Conservation (phyloP, 2,329 filamentous ascomycete species). For the Cadophora gregata region DNA sequence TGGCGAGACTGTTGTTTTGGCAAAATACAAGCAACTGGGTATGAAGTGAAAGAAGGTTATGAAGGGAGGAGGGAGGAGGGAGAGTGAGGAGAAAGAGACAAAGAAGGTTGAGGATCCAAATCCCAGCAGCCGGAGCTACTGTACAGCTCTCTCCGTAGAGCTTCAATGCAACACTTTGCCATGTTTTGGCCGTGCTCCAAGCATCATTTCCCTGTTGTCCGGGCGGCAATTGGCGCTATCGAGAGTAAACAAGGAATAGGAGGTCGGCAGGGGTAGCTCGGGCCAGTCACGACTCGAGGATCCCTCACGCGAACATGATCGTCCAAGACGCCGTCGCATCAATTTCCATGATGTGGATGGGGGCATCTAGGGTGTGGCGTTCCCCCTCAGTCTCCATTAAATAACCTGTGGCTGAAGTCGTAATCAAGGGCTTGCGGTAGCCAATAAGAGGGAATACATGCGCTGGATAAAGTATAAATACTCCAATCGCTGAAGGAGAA, state of each 20-base stretch:
- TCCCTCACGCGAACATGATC: slow-evolving; percentile 23
- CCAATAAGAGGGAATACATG: slow-evolving; percentile 3
- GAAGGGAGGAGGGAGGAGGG: neutral
- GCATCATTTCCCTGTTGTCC: slow-evolving; percentile 13
- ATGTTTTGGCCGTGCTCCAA: slow-evolving; percentile 25
- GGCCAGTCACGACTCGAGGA: slow-evolving; percentile 22
- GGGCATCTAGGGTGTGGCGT: slow-evolving; percentile 9
- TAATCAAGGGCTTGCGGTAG: neutral
- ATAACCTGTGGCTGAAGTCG: slow-evolving; percentile 20
- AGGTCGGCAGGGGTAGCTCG: slow-evolving; percentile 26
- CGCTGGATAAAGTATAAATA: neutral
- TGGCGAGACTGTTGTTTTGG: slow-evolving; percentile 16
- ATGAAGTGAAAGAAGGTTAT: slow-evolving; percentile 1
- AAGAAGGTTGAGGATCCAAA: slow-evolving; percentile 7
- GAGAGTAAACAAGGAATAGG: slow-evolving; percentile 21
- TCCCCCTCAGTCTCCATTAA: neutral
- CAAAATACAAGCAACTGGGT: neutral
- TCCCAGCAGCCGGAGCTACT: neutral
- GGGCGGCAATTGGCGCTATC: slow-evolving; percentile 26
- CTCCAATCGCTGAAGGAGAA: neutral
- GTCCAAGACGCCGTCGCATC: slow-evolving; percentile 25
- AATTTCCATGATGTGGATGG: slow-evolving; percentile 18
- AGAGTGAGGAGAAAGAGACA: neutral
- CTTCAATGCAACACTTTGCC: neutral
- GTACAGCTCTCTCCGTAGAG: neutral